phyloP scores from a whole-genome alignment of 768 basidiomycete genomes.

The Calocera cornea region DNA sequence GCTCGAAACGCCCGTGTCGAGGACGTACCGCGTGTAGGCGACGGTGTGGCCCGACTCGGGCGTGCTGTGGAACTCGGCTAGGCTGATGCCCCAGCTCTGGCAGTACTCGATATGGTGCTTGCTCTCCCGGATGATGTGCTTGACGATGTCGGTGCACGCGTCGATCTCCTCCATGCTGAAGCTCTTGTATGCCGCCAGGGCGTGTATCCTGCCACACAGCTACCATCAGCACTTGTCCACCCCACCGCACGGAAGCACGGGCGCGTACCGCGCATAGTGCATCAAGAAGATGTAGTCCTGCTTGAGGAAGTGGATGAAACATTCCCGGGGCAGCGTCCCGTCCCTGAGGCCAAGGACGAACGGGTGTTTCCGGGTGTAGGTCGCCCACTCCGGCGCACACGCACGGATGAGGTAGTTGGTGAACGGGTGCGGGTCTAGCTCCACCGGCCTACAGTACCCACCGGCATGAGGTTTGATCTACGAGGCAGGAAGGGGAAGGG shows the following conservation, averaged over 20 bases:
- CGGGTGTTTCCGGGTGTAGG: slow-evolving; percentile 58
- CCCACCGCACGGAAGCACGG: neutral
- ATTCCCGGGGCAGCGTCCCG: slow-evolving; percentile 50
- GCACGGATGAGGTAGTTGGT: slow-evolving; percentile 47
- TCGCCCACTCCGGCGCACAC: slow-evolving; percentile 25
- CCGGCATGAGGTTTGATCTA: neutral
- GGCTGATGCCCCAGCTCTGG: slow-evolving; percentile 49
- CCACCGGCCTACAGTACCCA: slow-evolving; percentile 52
- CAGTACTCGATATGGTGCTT: slow-evolving; percentile 61
- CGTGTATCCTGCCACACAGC: slow-evolving; percentile 24
- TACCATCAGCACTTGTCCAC: too few relatives aligned
- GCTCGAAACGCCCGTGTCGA: slow-evolving; percentile 65
- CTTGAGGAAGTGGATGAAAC: slow-evolving; percentile 79
- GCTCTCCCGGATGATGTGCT: slow-evolving; percentile 54
- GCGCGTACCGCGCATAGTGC: slow-evolving; percentile 59
- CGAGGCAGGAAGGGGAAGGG: neutral
- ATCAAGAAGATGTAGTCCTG: slow-evolving; percentile 73
- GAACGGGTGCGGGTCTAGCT: slow-evolving; percentile 53
- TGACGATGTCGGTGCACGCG: slow-evolving; percentile 48
- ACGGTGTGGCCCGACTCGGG: slow-evolving; percentile 58
- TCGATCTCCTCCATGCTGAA: slow-evolving; percentile 46
- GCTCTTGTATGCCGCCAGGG: slow-evolving; percentile 69
- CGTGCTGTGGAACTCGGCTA: slow-evolving; percentile 45
- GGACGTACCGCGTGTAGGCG: slow-evolving; percentile 76
- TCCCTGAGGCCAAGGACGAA: slow-evolving; percentile 66